Percentiles rank a stretch among this genome's conserved stretches.
Evolutionary conservation across 257 asterid species (phyloP).

Genomic region (Euphrasia confusa): DNA sequence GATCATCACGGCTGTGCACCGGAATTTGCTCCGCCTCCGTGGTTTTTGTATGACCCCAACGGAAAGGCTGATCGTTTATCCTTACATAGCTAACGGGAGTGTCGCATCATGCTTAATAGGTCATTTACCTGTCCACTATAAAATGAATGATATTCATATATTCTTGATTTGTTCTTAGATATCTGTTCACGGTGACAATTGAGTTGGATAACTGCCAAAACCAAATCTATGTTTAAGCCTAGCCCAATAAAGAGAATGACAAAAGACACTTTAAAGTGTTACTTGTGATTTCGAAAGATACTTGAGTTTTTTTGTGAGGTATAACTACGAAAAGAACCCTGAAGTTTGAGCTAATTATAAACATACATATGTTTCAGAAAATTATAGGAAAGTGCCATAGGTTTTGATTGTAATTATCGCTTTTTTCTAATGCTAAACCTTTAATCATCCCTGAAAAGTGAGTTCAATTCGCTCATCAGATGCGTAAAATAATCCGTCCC

Average conservation of each 20-base stretch:
- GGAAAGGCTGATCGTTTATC: too few relatives aligned
- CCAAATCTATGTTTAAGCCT: not conserved
- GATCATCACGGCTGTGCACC: too few relatives aligned
- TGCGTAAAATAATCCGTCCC: not conserved
- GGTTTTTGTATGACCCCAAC: too few relatives aligned
- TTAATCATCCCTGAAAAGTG: not conserved
- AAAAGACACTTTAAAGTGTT: not conserved
- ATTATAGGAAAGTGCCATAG: too few relatives aligned
- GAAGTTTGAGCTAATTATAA: not conserved
- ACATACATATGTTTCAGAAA: too few relatives aligned
- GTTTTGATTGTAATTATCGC: not conserved
- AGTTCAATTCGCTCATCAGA: not conserved
- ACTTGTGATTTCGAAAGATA: not conserved
- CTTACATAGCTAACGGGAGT: too few relatives aligned
- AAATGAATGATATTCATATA: not conserved
- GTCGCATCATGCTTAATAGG: too few relatives aligned
- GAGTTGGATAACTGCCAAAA: not conserved
- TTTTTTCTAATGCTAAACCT: not conserved
- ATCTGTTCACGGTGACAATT: too few relatives aligned
- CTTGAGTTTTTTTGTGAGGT: not conserved
- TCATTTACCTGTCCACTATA: constrained; percentile 17
- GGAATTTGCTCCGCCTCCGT: too few relatives aligned
- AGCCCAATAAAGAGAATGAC: not conserved
- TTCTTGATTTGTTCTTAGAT: too few relatives aligned
- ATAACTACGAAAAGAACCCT: not conserved